Evolutionary conservation across 129 eudicot species (phyloP).

Genomic region (Glebionis coronaria): DNA sequence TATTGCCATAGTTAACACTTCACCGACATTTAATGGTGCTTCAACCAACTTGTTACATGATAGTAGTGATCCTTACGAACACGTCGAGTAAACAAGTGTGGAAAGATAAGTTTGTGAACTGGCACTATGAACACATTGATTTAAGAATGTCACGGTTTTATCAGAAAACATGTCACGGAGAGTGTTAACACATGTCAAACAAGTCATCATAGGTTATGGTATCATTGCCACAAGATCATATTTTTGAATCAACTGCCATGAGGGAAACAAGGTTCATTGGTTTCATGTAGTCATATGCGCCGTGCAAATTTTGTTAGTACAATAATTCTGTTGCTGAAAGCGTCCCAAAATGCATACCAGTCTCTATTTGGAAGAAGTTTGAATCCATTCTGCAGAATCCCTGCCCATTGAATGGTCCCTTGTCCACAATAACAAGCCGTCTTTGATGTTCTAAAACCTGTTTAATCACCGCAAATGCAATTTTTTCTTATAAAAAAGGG

Average conservation of each 20-base stretch:
- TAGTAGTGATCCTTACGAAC: constrained; percentile 11
- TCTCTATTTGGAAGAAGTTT: constrained; percentile 35
- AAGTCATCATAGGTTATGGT: too few species aligned
- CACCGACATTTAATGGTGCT: constrained; percentile 16
- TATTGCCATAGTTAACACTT: constrained; percentile 8
- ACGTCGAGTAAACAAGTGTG: background rate
- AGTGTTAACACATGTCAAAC: too few species aligned
- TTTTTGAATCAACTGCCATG: constrained; percentile 30
- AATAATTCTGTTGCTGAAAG: constrained; percentile 39
- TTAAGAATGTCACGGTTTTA: background rate
- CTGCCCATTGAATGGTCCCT: constrained; percentile 35
- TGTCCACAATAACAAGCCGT: constrained; percentile 47
- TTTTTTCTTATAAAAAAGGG: background rate
- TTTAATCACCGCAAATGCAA: background rate
- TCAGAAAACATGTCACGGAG: background rate
- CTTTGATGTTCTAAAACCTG: constrained; percentile 34
- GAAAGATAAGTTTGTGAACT: background rate
- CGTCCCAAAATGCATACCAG: constrained; percentile 45
- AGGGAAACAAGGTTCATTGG: constrained; percentile 51
- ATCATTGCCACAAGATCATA: constrained; percentile 15
- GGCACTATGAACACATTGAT: background rate
- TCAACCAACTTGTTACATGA: constrained; percentile 22
- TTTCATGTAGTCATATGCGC: constrained; percentile 36
- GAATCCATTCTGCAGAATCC: constrained; percentile 32
- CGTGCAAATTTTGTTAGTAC: constrained; percentile 35